These are phyloP conservation scores for Pseudocohnilembus persalinus DNA, from an alignment of 169 alveolate genomes.

Conservation along the genomic window DNA sequence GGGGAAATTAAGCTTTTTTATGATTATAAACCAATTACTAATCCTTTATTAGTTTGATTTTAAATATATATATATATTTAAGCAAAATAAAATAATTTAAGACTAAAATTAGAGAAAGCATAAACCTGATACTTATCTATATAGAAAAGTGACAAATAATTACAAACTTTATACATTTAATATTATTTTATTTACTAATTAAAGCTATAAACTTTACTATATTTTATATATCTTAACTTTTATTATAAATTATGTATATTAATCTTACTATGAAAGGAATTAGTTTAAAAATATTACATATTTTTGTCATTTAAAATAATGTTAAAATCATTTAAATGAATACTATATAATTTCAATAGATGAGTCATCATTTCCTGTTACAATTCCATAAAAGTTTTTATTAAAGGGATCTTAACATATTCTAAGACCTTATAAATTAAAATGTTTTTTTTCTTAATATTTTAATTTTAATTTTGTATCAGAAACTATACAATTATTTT, in stretches of 20 bases:
- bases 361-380: neutral
- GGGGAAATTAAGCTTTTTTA: constrained; percentile 44
- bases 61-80: no score
- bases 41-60: constrained; percentile 33
- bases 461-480: neutral
- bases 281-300: no score
- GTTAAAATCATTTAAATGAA: neutral
- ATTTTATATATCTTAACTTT: no score
- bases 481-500: neutral
- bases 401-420: no score
- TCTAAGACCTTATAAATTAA: neutral
- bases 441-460: neutral
- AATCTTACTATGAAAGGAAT: no score
- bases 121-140: no score
- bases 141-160: no score
- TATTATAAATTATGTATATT: no score
- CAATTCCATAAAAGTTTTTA: neutral
- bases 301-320: no score
- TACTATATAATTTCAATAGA: neutral
- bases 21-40: constrained; percentile 42
- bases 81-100: neutral
- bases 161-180: no score
- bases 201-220: no score
- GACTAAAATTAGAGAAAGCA: neutral
- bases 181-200: no score